Conservation (phyloP, 495 filamentous ascomycete genomes). For the Antarctomyces pellizariae region DNA sequence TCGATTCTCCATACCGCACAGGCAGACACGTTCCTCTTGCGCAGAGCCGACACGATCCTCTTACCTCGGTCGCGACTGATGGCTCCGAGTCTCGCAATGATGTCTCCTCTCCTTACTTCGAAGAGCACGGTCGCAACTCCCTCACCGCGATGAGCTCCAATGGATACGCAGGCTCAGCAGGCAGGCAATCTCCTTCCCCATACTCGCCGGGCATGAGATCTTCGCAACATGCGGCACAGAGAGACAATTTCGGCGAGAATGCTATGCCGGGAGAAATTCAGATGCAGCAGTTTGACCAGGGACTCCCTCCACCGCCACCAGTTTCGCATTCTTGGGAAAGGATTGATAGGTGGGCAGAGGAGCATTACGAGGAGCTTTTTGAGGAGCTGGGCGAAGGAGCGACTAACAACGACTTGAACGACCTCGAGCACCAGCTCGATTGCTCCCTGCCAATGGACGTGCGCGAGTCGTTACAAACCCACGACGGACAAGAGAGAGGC, state of each 20-base stretch:
- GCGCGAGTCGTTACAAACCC: slow-evolving; percentile 69
- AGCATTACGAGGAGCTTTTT: slow-evolving; percentile 81
- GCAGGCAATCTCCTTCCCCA: slow-evolving; percentile 27
- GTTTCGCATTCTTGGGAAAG: slow-evolving; percentile 75
- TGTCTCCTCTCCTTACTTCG: slow-evolving; percentile 47
- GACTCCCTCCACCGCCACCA: slow-evolving; percentile 71
- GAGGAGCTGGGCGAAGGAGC: slow-evolving; percentile 83
- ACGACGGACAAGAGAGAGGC: slow-evolving; percentile 90
- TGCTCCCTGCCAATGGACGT: slow-evolving; percentile 86
- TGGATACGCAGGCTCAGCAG: slow-evolving; percentile 18
- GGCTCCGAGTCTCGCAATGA: slow-evolving; percentile 57
- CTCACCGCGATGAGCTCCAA: slow-evolving; percentile 23
- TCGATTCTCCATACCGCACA: slow-evolving; percentile 69
- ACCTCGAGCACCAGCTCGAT: slow-evolving; percentile 88
- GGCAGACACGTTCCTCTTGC: slow-evolving; percentile 59
- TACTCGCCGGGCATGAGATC: slow-evolving; percentile 87
- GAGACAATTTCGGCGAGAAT: slow-evolving; percentile 38
- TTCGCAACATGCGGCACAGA: slow-evolving; percentile 31
- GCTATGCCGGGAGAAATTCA: slow-evolving; percentile 66
- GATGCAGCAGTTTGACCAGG: slow-evolving; percentile 89
- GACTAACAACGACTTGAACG: slow-evolving; percentile 87
- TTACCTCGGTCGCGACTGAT: slow-evolving; percentile 58
- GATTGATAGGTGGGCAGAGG: slow-evolving; percentile 84
- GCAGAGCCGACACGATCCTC: slow-evolving; percentile 39
- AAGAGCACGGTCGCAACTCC: slow-evolving; percentile 36